Evolutionary conservation across 2,329 filamentous ascomycete genomes (phyloP).

Genomic region (Cryphonectria nitschkei): DNA sequence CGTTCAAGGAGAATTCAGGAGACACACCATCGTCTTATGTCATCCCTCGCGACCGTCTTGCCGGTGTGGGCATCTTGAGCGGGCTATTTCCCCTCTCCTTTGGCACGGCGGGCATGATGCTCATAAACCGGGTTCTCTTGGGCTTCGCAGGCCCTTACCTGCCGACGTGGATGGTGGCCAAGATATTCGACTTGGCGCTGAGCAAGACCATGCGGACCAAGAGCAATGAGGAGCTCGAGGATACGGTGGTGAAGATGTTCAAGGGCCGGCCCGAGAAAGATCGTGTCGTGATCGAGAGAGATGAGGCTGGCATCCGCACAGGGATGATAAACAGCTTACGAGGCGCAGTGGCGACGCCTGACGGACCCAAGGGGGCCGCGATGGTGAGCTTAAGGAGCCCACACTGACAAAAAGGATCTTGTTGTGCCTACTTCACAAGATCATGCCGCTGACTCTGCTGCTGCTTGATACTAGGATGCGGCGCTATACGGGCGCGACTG

Average conservation of each 20-base stretch:
- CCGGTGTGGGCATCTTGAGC: constrained; percentile 28
- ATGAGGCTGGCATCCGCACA: constrained; percentile 14
- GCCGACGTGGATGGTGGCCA: constrained; percentile 25
- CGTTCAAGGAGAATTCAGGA: background rate
- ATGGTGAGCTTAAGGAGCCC: background rate
- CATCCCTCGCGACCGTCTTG: constrained; percentile 30
- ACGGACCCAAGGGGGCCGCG: constrained; percentile 20
- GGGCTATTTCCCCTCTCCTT: constrained; percentile 31
- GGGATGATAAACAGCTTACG: constrained; percentile 22
- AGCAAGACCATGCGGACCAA: background rate
- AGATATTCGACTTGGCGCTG: background rate
- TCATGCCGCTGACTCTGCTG: background rate
- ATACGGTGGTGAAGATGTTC: background rate
- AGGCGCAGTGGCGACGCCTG: constrained; percentile 19
- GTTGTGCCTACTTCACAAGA: background rate
- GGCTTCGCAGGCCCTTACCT: constrained; percentile 27
- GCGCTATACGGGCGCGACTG: constrained; percentile 28
- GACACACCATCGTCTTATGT: background rate
- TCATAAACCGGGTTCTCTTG: constrained; percentile 27
- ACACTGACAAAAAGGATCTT: background rate
- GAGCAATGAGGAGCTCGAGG: background rate
- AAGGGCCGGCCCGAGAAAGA: constrained; percentile 1
- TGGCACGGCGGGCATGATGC: constrained; percentile 33
- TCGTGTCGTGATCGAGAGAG: constrained; percentile 14
- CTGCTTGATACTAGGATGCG: constrained; percentile 23